Evolutionary conservation across 768 basidiomycete species (phyloP).

Genomic region (Amanita rimosa): DNA sequence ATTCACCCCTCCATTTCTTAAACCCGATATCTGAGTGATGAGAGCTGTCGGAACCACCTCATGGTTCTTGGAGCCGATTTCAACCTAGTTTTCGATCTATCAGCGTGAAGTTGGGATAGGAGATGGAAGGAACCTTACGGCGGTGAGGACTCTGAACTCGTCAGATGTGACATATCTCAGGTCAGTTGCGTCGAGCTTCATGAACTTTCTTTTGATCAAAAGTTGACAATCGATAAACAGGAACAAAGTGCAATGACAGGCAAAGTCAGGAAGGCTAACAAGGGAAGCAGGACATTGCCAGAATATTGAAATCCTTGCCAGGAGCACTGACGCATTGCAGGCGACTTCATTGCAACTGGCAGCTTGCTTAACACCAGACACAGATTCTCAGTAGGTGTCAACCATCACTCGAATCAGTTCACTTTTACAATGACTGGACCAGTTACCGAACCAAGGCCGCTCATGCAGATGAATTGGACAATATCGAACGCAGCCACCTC

Average conservation of each 20-base stretch:
- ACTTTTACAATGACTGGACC: not conserved
- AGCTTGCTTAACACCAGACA: not conserved
- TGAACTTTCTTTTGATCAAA: too few relatives aligned
- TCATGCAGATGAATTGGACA: not conserved
- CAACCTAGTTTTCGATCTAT: slow-evolving; percentile 45
- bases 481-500: slow-evolving; percentile 27
- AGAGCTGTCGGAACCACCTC: slow-evolving; percentile 86
- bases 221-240: not conserved
- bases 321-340: not conserved
- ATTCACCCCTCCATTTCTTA: slow-evolving; percentile 87
- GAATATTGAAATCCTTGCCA: not conserved
- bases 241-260: not conserved
- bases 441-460: not conserved
- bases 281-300: not conserved
- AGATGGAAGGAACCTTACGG: slow-evolving; percentile 32
- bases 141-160: slow-evolving; percentile 94
- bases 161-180: slow-evolving; percentile 86
- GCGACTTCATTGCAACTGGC: slow-evolving; percentile 3
- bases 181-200: slow-evolving; percentile 95
- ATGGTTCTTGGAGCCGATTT: slow-evolving; percentile 98
- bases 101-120: not conserved
- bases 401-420: too few relatives aligned
- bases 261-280: slow-evolving; percentile 3
- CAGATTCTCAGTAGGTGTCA: not conserved
- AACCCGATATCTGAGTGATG: slow-evolving; percentile 87